Conservation (phyloP, 352 stramenopile genomes). For the Pythium vanterpoolii region DNA sequence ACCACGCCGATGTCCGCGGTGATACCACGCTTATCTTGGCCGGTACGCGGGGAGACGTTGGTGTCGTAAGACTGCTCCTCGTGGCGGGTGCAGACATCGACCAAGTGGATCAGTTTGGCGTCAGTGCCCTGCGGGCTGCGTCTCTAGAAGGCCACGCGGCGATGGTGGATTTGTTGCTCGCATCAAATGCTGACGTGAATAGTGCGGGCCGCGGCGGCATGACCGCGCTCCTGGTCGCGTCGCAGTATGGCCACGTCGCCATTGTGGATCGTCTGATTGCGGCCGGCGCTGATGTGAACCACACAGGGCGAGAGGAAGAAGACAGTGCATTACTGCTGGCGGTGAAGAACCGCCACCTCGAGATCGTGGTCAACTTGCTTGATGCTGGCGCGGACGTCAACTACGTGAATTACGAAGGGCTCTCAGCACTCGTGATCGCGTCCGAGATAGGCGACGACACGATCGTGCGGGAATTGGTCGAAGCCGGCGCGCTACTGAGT, state of each 20-base stretch:
- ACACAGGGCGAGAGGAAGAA: neutral
- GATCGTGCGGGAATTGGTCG: neutral
- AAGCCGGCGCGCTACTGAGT: neutral
- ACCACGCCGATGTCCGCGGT: neutral
- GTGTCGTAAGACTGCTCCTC: neutral
- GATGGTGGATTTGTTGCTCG: neutral
- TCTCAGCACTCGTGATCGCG: neutral
- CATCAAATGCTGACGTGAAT: neutral
- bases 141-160: no score
- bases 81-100: neutral
- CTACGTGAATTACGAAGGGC: neutral
- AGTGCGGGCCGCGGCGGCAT: neutral
- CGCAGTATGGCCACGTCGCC: neutral
- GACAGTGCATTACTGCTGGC: neutral
- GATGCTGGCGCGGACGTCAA: neutral
- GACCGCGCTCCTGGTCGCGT: neutral
- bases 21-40: constrained; percentile 3
- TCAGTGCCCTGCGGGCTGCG: neutral
- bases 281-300: neutral
- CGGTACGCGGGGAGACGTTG: neutral
- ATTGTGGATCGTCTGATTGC: neutral
- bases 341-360: neutral
- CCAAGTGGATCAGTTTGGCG: neutral
- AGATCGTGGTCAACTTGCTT: neutral
- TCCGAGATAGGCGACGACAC: neutral